phyloP scores from a whole-genome alignment of 2,329 filamentous ascomycete species.

The Sarocladium oryzae region DNA sequence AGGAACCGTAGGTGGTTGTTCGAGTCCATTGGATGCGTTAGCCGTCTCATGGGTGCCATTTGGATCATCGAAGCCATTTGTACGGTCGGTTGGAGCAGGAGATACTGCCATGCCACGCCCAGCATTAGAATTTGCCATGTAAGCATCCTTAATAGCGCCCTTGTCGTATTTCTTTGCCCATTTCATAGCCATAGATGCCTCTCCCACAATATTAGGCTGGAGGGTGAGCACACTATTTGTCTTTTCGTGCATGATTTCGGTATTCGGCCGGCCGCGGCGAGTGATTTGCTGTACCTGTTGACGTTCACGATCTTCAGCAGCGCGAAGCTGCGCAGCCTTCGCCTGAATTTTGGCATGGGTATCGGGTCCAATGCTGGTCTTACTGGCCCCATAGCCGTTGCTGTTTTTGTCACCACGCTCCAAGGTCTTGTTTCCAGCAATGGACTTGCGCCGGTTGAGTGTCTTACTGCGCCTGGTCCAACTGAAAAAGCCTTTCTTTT shows the following conservation, averaged over 20 bases:
- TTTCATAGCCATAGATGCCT: constrained; percentile 90
- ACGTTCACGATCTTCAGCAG: constrained; percentile 57
- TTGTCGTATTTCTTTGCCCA: constrained; percentile 97
- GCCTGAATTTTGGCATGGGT: constrained; percentile 91
- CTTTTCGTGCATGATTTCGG: constrained; percentile 56
- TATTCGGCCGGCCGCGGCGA: constrained; percentile 50
- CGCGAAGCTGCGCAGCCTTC: constrained; percentile 77
- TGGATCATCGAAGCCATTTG: constrained; percentile 19
- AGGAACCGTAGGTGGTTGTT: constrained; percentile 33
- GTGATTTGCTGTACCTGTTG: constrained; percentile 31
- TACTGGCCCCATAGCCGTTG: constrained; percentile 50
- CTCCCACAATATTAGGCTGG: constrained; percentile 75
- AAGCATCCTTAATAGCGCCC: constrained; percentile 76
- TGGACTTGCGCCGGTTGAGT: constrained; percentile 62
- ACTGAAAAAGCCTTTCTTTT: constrained; percentile 92
- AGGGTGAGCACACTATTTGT: constrained; percentile 87
- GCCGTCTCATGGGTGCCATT: constrained; percentile 10
- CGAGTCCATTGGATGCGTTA: constrained; percentile 13
- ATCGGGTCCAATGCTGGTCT: constrained; percentile 79
- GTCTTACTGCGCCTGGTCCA: constrained; percentile 65
- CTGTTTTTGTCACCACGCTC: constrained; percentile 38
- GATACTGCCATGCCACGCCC: constrained; percentile 54
- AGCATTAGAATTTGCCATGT: constrained; percentile 66
- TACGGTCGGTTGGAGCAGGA: constrained; percentile 27
- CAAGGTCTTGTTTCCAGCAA: constrained; percentile 50